Evolutionary conservation across 2,329 filamentous ascomycete genomes (phyloP), one percentile per base, ranked within the genome.

Genomic region (Trichoderma atrobrunneum): DNA sequence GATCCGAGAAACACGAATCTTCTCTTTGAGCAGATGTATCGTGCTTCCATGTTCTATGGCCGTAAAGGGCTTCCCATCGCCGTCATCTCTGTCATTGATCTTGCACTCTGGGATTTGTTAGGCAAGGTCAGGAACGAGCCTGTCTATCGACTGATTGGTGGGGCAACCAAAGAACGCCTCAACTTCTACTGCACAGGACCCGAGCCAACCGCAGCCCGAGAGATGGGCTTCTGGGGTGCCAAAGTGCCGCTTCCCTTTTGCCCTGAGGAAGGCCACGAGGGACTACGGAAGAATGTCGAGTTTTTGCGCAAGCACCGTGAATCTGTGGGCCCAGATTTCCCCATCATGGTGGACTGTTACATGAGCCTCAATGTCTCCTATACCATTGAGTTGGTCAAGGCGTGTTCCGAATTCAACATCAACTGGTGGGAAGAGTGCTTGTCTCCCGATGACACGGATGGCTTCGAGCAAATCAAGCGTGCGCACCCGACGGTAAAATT

Each of bases 391-490:
- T 87, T 98, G 28, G 95, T 93, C 73, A 93, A 95, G 83, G 92
- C 91, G 66, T 94, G 92, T 79, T 89, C 93, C 77, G 90, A 94
- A 76, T 88, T 97, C 76, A 88, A 95, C 81, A 95, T 98, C 80
- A 94, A 97, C 85, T 98, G 95, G 95, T 97, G 94, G 94, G 95
- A 98, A 84, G 95, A 98, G 85, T 97, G 94, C 75, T 85, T 98
- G 74, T 92, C 91, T 34, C 95, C 95, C 12, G 95, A 98, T 81
- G 95, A 98, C 84, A 93, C 92, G 62, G 95, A 97, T 78, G 95
- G 95, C 71, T 97, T 97, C 78, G 92, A 90, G 75, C 90, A 94
- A 80, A 90, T 98, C 84, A 98, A 98, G 87, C 90, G 91, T 64
- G 95, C 95, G 1, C 94, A 97, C 80, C 95, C 95, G 0, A 92